Percentiles rank a stretch among this genome's conserved stretches.
Conservation (phyloP, 1,139 yeast genomes). For the Meyerozyma guilliermondii region DNA sequence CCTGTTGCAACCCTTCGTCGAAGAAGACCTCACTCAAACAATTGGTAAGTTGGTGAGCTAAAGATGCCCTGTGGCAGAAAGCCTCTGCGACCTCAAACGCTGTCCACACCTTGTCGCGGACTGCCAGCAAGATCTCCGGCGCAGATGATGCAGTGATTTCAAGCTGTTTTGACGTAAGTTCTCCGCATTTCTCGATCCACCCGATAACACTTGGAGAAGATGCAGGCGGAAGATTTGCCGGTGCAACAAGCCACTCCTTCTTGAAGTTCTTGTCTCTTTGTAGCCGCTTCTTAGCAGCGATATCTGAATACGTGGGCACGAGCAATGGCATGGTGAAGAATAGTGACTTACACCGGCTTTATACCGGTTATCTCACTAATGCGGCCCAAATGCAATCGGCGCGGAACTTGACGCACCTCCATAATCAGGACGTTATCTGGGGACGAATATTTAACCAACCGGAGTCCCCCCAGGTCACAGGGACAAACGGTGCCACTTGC, state of each 20-base stretch:
- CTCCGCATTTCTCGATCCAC: conserved; percentile 26
- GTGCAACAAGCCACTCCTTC: conserved; percentile 36
- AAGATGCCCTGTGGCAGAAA: conserved; percentile 33
- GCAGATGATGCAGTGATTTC: conserved; percentile 22
- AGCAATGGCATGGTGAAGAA: not conserved
- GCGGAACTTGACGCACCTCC: not conserved
- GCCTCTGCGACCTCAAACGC: conserved; percentile 8
- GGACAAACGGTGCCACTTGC: not conserved
- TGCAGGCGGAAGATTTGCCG: conserved; percentile 22
- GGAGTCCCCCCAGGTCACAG: conserved; percentile 1
- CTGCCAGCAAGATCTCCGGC: not conserved
- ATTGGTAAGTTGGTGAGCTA: conserved; percentile 43
- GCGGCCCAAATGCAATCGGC: not conserved
- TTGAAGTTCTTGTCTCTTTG: conserved; percentile 31
- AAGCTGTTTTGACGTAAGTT: conserved; percentile 23
- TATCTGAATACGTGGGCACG: conserved; percentile 11
- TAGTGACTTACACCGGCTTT: not conserved
- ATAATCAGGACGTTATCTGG: not conserved
- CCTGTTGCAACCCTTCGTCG: conserved; percentile 26
- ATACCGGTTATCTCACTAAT: not conserved
- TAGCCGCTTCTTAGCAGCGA: conserved; percentile 29
- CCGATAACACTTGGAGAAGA: conserved; percentile 28
- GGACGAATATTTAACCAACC: not conserved
- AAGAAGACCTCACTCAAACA: conserved; percentile 32
- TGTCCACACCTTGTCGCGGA: conserved; percentile 1